A percentile compares a stretch with the other conserved stretches of the same genome.
Evolutionary conservation across 1,139 yeast genomes (phyloP).

Genomic region (Blastobotrys niveus): DNA sequence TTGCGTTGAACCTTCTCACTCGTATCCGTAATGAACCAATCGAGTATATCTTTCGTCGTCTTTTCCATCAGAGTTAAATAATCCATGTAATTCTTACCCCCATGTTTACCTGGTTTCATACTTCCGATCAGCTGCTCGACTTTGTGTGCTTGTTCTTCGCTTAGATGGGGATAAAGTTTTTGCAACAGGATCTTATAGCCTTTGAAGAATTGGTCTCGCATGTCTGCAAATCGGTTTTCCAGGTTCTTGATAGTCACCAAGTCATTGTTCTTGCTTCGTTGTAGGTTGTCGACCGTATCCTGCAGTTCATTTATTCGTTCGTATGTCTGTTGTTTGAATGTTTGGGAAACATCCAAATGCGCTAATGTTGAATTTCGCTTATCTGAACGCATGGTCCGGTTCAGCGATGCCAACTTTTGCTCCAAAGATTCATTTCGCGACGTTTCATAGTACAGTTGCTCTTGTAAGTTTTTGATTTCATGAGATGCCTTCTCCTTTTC

Average conservation of each 20-base stretch:
- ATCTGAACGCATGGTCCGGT: not conserved
- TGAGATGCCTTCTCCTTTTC: conserved; percentile 9
- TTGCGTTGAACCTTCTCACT: not conserved
- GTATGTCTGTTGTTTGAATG: conserved; percentile 13
- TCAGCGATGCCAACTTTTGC: conserved; percentile 7
- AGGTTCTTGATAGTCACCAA: conserved; percentile 8
- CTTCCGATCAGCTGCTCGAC: not conserved
- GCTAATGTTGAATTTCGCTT: not conserved
- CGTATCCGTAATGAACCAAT: conserved; percentile 3
- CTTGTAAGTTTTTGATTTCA: conserved; percentile 12
- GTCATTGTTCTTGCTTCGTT: conserved; percentile 5
- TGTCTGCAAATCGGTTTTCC: conserved; percentile 6
- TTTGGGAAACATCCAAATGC: conserved; percentile 13
- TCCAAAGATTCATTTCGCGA: conserved; percentile 13
- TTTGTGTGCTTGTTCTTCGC: conserved; percentile 10
- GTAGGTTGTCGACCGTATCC: conserved; percentile 11
- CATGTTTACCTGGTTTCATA: not conserved
- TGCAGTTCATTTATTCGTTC: conserved; percentile 14
- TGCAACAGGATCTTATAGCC: conserved; percentile 5
- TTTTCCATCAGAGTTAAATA: not conserved
- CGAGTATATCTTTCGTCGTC: conserved; percentile 1
- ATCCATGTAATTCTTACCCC: not conserved
- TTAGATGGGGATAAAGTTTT: conserved; percentile 9
- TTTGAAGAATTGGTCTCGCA: conserved; percentile 10
- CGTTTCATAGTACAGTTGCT: conserved; percentile 14